Evolutionary conservation across 768 basidiomycete species (phyloP), one percentile per base, ranked within the genome.

Genomic region (Calocybe indica): DNA sequence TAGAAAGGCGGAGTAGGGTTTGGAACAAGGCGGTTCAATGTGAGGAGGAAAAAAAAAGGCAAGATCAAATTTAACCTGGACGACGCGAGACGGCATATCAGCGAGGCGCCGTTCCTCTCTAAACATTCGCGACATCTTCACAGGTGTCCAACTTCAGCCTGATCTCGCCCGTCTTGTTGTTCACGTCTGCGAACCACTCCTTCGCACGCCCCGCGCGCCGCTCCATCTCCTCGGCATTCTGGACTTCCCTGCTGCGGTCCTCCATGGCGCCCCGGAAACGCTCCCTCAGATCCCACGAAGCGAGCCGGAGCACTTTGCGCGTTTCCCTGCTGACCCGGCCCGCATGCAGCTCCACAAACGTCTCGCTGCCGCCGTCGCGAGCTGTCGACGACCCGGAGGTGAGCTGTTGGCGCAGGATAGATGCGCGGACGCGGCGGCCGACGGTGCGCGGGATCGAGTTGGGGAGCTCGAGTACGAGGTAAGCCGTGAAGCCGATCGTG

Each of bases 301-400:
- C 94, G 30, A 92, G 64, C 41, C 94, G 75, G 50, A 99, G 69
- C 40, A 99, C 95, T 71, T 97, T 97, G 57, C 95, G 78, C 15
- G 92, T 89, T 75, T 98, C 95, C 34, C 82, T 73, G 45, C 81
- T 71, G 36, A 97, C 76, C 14, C 95, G 74, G 37, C 70, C 74
- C 2, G 79, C 75, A 59, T 97, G 85, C 2, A 68, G 72, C 47
- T 83, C 79, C 30, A 85, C 75, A 58, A 84, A 92, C 30, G 80
- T 73, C 40, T 79, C 76, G 32, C 71, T 66, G 15, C 76, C 75
- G 13, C 63, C 70, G 30, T 73, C 73, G 22, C 22, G 22, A 4
- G 22, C 22, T 4, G 22, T 22, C 22, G 12, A 11, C 13, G 40
- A 30, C 40, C 31, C 40, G 7, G 40, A 13, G 15, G 39, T 15